A percentile compares a stretch with the other conserved stretches of the same genome.
Evolutionary conservation across 1,139 yeast genomes (phyloP).

Genomic region (Magnusiomyces starmeri): DNA sequence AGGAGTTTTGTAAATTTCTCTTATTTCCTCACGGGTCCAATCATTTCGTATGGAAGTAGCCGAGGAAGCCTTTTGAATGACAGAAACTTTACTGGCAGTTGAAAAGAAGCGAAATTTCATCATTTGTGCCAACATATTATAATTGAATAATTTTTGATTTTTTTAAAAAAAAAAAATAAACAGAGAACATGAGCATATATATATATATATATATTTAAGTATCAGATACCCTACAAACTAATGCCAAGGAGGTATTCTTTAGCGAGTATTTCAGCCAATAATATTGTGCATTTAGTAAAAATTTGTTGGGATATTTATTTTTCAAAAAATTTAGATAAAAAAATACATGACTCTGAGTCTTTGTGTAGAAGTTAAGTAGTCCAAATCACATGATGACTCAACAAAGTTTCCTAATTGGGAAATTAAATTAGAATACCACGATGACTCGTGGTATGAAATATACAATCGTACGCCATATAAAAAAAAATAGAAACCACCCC

Average conservation of each 20-base stretch:
- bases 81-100: not conserved
- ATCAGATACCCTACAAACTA: no score
- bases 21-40: conserved; percentile 58
- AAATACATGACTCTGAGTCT: not conserved
- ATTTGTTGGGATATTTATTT: not conserved
- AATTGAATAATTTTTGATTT: not conserved
- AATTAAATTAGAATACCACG: no score
- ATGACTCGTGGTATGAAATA: no score
- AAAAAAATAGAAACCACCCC: no score
- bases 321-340: not conserved
- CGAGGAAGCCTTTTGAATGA: conserved; percentile 12
- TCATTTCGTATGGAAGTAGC: conserved; percentile 29
- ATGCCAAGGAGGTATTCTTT: not conserved
- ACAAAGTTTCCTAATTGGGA: not conserved
- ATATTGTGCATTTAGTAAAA: not conserved
- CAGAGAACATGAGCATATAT: not conserved
- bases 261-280: not conserved
- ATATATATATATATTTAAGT: not conserved
- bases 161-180: not conserved
- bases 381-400: not conserved
- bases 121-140: not conserved
- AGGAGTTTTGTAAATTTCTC: conserved; percentile 56
- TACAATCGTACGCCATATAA: no score
- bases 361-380: no score
- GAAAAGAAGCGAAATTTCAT: not conserved